Base-by-base conservation (phyloP, 345 rosid species). In the Salix purpurea region DNA sequence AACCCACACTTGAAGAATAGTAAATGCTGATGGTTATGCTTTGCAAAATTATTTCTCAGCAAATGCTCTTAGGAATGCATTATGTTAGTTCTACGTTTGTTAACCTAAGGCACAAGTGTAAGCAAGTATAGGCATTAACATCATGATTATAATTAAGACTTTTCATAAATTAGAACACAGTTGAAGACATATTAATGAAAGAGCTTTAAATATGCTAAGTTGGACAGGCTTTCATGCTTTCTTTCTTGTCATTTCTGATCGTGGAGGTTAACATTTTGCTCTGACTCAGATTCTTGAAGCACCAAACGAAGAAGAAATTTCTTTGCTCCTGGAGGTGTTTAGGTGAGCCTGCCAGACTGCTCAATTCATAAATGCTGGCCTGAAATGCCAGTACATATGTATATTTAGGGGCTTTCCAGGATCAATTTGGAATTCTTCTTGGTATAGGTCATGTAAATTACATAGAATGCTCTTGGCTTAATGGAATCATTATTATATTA, bases 271-370 rank as follows among this genome's bases (percentile, higher is more conserved):
- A 76, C 36, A 65, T 18, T 79, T 81, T 82, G 79, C 34, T 69
- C 40, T 85, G 70, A 81, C 74, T 87, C 92, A 96, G 99, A 96
- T 96, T 86, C 92, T 95, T 76, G 96, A 93, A 87, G 90, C 98
- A 61, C 98, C 99, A 75, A 92, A 70, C 69, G 99, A 91, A 36
- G 97, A 91, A 83, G 99, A 95, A 83, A 82, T 95, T 84, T 83
- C 97, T 76, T 88, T 91, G 82, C 90, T 95, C 62, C 87, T 90
- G 87, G 94, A 88, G 82, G 80, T 95, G 84, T 93, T 91, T 85
- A 83, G 94, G 99, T 91, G 83, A 88, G 94, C 75, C n/a, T 52
- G 19, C 70, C 75, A 46, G 66, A 42, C 65, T 73, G 44, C 6
- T 54, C 70, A 56, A 78, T 68, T 73, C 60, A 39, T 58, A 48